phyloP scores from a whole-genome alignment of 257 asterid species.

The Ballota nigra region DNA sequence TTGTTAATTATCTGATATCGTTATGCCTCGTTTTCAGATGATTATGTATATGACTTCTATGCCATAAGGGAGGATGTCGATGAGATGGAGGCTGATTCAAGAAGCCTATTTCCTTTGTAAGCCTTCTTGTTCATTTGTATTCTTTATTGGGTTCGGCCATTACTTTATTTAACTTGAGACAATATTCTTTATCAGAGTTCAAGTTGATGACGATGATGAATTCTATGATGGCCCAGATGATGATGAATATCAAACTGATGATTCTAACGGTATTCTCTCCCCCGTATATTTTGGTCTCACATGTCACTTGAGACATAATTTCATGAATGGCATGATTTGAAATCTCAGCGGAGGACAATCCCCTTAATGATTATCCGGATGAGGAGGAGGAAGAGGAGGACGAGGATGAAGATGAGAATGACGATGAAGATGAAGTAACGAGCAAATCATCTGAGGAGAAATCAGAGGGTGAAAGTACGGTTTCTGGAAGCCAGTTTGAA shows the following conservation, averaged over 20 bases:
- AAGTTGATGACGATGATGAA: slow-evolving; percentile 70
- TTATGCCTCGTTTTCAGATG: slow-evolving; percentile 55
- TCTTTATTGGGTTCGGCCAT: not conserved
- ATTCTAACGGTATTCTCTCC: slow-evolving; percentile 55
- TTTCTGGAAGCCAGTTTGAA: slow-evolving; percentile 35
- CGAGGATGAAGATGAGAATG: slow-evolving; percentile 36
- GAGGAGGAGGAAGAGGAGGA: slow-evolving; percentile 62
- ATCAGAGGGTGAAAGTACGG: slow-evolving; percentile 42
- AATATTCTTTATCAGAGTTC: slow-evolving; percentile 55
- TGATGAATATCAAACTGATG: slow-evolving; percentile 59
- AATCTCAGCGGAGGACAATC: slow-evolving; percentile 76
- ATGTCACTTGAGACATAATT: too few relatives aligned
- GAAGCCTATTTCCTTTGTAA: slow-evolving; percentile 63
- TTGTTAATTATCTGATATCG: slow-evolving; percentile 9
- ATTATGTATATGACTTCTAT: slow-evolving; percentile 78
- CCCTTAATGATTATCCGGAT: slow-evolving; percentile 82
- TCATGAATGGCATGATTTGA: slow-evolving; percentile 8
- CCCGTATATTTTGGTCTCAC: not conserved
- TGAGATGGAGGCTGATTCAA: slow-evolving; percentile 39
- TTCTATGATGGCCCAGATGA: slow-evolving; percentile 76
- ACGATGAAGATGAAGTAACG: slow-evolving; percentile 48
- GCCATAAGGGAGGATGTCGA: slow-evolving; percentile 50
- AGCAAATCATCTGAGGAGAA: slow-evolving; percentile 41
- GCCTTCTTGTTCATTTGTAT: slow-evolving; percentile 22
- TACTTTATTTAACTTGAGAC: slow-evolving; percentile 8